Evolutionary conservation across 78 protist genomes (phyloP).

Genomic region (Emiliania huxleyi): DNA sequence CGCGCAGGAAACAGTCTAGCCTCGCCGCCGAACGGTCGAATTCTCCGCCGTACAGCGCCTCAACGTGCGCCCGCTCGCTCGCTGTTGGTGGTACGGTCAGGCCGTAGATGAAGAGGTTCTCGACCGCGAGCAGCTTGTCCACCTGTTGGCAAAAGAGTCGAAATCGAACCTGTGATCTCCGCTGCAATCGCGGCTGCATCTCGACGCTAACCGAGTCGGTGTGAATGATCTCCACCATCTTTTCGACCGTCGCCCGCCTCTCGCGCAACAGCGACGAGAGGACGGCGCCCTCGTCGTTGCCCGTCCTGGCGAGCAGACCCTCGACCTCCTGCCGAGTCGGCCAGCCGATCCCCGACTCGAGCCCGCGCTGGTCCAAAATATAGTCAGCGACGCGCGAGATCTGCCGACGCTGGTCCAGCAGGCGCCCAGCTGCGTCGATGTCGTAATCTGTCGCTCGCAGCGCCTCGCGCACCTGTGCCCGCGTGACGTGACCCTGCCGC

Average conservation of each 20-base stretch:
- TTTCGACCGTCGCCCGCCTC: neutral
- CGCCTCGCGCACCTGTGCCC: neutral
- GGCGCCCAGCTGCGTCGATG: neutral
- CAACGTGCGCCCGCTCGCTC: neutral
- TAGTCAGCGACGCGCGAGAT: neutral
- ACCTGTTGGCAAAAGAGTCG: too few relatives aligned
- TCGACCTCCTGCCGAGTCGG: neutral
- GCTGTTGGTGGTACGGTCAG: neutral
- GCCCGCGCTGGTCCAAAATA: neutral
- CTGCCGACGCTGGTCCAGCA: neutral
- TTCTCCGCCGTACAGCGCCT: neutral
- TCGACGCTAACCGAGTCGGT: neutral
- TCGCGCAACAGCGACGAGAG: neutral
- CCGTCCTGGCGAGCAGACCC: neutral
- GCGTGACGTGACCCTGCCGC: neutral
- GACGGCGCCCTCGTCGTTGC: neutral
- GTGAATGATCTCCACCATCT: neutral
- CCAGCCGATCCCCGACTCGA: neutral
- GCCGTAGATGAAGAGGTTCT: neutral
- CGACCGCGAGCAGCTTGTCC: neutral
- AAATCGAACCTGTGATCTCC: too few relatives aligned
- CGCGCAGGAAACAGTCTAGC: neutral
- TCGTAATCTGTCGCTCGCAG: neutral
- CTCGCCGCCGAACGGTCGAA: neutral
- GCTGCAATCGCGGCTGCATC: too few relatives aligned